Percentiles rank a stretch among this genome's conserved stretches.
These are phyloP conservation scores for Penicillium sp. DNA, from an alignment of 2,329 filamentous ascomycete genomes.

Conservation along the genomic window DNA sequence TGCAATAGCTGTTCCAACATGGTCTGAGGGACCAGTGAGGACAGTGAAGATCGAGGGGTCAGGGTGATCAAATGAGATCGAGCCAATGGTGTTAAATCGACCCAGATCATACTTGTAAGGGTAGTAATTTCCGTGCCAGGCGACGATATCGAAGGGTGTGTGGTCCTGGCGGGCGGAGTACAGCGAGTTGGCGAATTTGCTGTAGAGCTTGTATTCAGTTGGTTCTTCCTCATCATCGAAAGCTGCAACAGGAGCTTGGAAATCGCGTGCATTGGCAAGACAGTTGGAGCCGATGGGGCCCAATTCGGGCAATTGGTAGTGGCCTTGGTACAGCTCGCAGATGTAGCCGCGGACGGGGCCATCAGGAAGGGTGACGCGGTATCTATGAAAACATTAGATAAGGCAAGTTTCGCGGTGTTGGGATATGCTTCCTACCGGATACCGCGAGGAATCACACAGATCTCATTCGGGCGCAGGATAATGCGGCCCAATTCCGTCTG, in stretches of 20 bases:
- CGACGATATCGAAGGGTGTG: constrained; percentile 75
- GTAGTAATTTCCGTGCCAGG: constrained; percentile 78
- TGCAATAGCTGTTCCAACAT: constrained; percentile 62
- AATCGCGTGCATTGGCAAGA: constrained; percentile 74
- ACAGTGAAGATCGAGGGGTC: constrained; percentile 77
- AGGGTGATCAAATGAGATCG: constrained; percentile 73
- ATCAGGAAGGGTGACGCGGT: constrained; percentile 65
- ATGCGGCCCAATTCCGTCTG: constrained; percentile 74
- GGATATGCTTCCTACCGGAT: constrained; percentile 49
- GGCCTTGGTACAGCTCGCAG: constrained; percentile 70
- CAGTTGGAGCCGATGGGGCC: constrained; percentile 73
- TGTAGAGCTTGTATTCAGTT: constrained; percentile 56
- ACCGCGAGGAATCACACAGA: constrained; percentile 72
- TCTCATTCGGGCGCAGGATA: constrained; percentile 75
- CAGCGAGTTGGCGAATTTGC: constrained; percentile 67
- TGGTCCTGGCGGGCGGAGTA: constrained; percentile 67
- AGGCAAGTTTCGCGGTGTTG: background rate
- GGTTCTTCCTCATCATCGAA: constrained; percentile 61
- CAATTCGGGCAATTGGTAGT: constrained; percentile 70
- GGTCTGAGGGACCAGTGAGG: constrained; percentile 58
- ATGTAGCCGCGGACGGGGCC: constrained; percentile 71
- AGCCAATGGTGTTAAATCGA: constrained; percentile 73
- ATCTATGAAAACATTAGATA: constrained; percentile 37
- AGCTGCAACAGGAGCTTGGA: constrained; percentile 68
- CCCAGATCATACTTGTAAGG: constrained; percentile 81